Base-by-base conservation (phyloP, 352 stramenopile species). In the Peronosclerospora sorghi region DNA sequence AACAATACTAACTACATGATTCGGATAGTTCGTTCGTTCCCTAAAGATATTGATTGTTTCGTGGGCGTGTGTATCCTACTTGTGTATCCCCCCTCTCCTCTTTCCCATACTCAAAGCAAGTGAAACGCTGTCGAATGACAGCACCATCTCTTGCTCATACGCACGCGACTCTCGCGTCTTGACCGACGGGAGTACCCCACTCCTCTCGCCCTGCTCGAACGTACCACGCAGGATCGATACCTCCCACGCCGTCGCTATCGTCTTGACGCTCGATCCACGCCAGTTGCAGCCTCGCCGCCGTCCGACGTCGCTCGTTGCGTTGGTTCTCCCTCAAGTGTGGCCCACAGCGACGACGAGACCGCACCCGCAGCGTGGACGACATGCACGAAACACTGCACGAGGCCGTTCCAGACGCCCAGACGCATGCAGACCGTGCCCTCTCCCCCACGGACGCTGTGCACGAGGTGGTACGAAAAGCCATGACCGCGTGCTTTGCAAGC, bases 401-500 rank as follows among this genome's bases (percentile, higher is more conserved):
- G 4, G n/a, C 15, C 35, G 27, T 12, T 47, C 24, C 36, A 23
- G 15, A 45, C 47, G 26, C 17, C 0, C 8, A 23, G 14, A 5
- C 5, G 4, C n/a, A 18, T 14, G 23, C 47, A 24, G 8, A 26
- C 29, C 38, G 18, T 26, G 21, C 43, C 9, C 48, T 64, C 37
- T 42, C 45, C 28, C 59, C 59, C 10, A 48, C 45, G n/a, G 45
- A 53, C 41, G 54, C 63, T 28, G 55, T 45, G 8, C 65, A 63
- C 9, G 43, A 59, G 15, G 24, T 76, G 10, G 51, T 73, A 26
- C 48, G 51, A 13, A 76, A 73, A 48, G 47, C 45, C 4, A 63
- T 76, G 48, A 15, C 73, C 28, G 47, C 48, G 23, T 66, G 62
- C 42, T 76, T 76, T 21, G 47, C 54, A 4, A 19, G 18, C 15